Evolutionary conservation across 257 asterid genomes (phyloP), one percentile per base, ranked within the genome.

Genomic region (Nicotiana knightiana): DNA sequence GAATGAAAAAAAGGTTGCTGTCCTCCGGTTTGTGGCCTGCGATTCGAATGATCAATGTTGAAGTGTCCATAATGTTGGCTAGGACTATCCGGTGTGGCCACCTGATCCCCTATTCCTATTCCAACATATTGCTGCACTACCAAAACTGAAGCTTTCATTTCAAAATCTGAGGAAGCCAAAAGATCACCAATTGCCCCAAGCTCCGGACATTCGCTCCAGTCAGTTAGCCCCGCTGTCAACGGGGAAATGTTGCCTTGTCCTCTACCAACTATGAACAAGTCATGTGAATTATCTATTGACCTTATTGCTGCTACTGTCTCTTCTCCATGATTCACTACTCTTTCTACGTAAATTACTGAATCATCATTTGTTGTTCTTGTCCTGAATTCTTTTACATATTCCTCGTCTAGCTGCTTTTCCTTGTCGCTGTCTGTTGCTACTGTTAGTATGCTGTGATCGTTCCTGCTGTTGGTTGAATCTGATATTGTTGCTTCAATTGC

Each of bases 201-300:
- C 86, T 94, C 99, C 0, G 98, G 99, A 76, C 98, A 96, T 82
- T 96, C 99, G 15, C 99, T 94, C 99, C 99, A 96, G 62, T 92
- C 98, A 1, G 95, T 96, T 11, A 96, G 88, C 77, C 98, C 98
- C 0, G 98, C 94, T 4, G 97, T 93, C 48, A 94, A 70, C 0
- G 97, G 93, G 3, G 98, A 91, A 28, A 67, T 63, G 71, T 39
- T 82, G 17, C 98, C 98, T 80, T 87, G 91, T 35, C 98, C 98
- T 77, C 98, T 87, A 4, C 99, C 98, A 2, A 94, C 98, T 24
- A 96, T 85, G 51, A 93, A 92, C 53, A 96, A 73, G 53, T 96
- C 98, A 9, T 91, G 97, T 11, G 86, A 76, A 2, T 86, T 59
- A 62, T 93, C 98, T 16, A 94, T 83, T 0, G 93, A 65, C 79